Evolutionary conservation across 2,329 filamentous ascomycete species (phyloP), one percentile per base, ranked within the genome.

Genomic region (Fusarium sp.): DNA sequence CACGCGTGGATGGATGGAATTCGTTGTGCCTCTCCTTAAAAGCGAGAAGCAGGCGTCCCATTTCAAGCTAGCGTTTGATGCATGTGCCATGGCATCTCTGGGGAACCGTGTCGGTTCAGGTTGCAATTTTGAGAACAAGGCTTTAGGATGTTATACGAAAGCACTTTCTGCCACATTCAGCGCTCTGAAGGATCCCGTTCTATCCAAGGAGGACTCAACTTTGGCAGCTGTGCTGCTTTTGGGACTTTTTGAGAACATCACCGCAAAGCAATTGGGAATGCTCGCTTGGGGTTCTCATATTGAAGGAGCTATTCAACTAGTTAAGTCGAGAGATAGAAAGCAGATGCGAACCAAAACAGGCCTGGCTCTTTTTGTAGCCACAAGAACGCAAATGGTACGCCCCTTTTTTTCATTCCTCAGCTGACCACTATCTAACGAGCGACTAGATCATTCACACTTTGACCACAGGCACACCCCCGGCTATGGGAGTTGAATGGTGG

Each of bases 201-300:
- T 80, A 58, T 85, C 86, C 58, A 86, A 83, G 65, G 81, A 85
- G n/a, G 90, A 92, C 75, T 83, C 84, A 18, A 90, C 89, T 0
- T 75, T 92, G 18, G 89, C 87, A 5, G 84, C 89, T 2, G 88
- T 91, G 21, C 79, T 92, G 37, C 80, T 91, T 64, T 77, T 92
- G 31, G 87, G 89, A 1, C 81, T 91, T 27, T 92, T 89, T 67
- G 90, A 91, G 80, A 88, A 85, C 61, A 89, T 91, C 48, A 86
- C 86, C 2, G 86, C 87, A 18, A 86, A 85, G 64, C 84, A 87
- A 58, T 80, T 87, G 55, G 87, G 85, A 38, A 86, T 86, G 76
- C 81, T 86, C 61, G 88, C 88, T 4, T 91, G 89, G 89, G 88
- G 88, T 8, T 89, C 88, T 15, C 89, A 91, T 73, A 86, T 88